A percentile compares a stretch with the other conserved stretches of the same genome.
phyloP scores from a whole-genome alignment of 768 basidiomycete genomes.

The Filobasidium wieringae region DNA sequence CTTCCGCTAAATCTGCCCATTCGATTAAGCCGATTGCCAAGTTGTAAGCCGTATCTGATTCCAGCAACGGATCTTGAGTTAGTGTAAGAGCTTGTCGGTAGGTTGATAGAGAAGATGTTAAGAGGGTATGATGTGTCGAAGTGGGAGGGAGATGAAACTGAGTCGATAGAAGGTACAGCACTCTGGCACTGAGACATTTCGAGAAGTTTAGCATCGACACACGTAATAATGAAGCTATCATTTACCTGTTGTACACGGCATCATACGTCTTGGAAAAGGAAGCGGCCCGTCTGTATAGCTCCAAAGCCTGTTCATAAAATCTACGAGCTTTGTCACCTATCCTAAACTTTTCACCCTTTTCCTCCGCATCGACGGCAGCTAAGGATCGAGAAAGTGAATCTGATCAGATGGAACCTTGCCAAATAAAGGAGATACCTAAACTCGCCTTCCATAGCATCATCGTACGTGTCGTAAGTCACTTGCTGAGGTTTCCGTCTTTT shows the following conservation, averaged over 20 bases:
- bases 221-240: background rate
- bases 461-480: conserved; percentile 35
- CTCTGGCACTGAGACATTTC: conserved; percentile 25
- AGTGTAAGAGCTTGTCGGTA: conserved; percentile 22
- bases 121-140: conserved; percentile 14
- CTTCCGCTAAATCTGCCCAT: conserved; percentile 31
- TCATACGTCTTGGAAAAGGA: conserved; percentile 30
- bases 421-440: background rate
- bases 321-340: conserved; percentile 37
- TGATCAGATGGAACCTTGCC: background rate
- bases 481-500: conserved; percentile 5
- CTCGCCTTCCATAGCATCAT: conserved; percentile 37
- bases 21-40: conserved; percentile 25
- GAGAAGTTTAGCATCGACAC: background rate
- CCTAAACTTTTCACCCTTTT: conserved; percentile 37
- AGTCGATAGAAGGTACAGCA: conserved; percentile 27
- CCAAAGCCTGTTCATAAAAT: conserved; percentile 31
- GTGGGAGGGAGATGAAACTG: conserved; percentile 31
- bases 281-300: conserved; percentile 30
- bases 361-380: conserved; percentile 37
- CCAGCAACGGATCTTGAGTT: conserved; percentile 25
- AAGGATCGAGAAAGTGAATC: background rate
- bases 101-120: conserved; percentile 20
- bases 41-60: conserved; percentile 32
- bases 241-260: conserved; percentile 26